Percentiles rank a stretch among this genome's conserved stretches.
Evolutionary conservation across 2,329 filamentous ascomycete genomes (phyloP).

Genomic region (Pseudohalonectria lignicola): DNA sequence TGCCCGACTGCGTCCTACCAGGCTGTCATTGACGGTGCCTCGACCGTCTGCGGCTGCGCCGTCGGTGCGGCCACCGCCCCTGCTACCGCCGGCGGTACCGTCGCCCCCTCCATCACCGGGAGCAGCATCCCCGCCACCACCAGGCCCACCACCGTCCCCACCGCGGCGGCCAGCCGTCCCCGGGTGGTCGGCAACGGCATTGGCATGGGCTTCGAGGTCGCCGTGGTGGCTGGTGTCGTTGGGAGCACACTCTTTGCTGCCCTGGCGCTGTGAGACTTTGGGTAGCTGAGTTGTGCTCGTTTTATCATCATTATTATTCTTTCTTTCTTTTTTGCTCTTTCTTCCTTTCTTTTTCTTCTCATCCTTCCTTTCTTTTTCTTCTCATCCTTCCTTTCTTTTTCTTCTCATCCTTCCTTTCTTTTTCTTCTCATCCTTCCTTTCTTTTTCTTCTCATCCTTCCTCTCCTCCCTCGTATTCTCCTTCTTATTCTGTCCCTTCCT

Average conservation of each 20-base stretch:
- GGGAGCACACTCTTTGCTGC: conserved; percentile 1
- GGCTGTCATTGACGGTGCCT: conserved; percentile 18
- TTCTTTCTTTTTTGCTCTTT: neutral
- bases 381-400: too few species aligned
- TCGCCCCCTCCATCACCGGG: neutral
- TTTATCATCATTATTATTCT: too few species aligned
- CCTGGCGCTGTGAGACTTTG: neutral
- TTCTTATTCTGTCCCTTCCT: too few species aligned
- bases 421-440: neutral
- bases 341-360: neutral
- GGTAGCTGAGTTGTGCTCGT: neutral
- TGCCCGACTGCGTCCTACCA: conserved; percentile 15
- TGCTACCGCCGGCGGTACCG: neutral
- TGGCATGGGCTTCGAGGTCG: conserved; percentile 7
- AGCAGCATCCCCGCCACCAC: neutral
- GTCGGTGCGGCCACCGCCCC: neutral
- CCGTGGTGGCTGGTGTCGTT: neutral
- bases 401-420: neutral
- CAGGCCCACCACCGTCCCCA: neutral
- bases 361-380: too few species aligned
- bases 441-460: neutral
- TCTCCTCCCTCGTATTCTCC: too few species aligned
- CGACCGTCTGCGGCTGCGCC: conserved; percentile 1
- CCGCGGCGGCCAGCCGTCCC: conserved; percentile 5
- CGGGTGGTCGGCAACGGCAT: too few species aligned